phyloP scores from a whole-genome alignment of 2,329 filamentous ascomycete species.

The Fusarium denticulatum region DNA sequence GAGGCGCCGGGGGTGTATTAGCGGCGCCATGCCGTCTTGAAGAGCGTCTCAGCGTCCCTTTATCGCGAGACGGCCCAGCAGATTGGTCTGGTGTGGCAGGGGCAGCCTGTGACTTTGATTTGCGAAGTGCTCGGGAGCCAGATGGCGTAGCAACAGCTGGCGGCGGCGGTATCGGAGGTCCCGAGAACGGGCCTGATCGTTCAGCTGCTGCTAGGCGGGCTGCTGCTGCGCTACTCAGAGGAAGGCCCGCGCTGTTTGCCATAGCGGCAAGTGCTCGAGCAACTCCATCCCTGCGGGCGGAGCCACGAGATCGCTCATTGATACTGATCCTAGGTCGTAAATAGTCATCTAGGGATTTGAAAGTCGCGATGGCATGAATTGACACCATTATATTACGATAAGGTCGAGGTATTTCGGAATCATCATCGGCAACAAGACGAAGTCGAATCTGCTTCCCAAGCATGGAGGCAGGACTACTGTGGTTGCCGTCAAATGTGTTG shows the following conservation, averaged over 20 bases:
- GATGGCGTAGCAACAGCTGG: conserved; percentile 51
- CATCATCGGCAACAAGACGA: conserved; percentile 87
- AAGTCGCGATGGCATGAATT: conserved; percentile 97
- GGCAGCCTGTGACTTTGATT: conserved; percentile 60
- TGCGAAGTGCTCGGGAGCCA: conserved; percentile 55
- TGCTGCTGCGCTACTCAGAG: conserved; percentile 59
- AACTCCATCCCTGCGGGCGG: conserved; percentile 69
- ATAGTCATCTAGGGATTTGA: conserved; percentile 97
- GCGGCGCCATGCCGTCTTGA: conserved; percentile 66
- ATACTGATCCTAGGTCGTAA: conserved; percentile 87
- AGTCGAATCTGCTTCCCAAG: conserved; percentile 93
- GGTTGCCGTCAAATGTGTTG: conserved; percentile 87
- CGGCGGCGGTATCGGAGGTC: conserved; percentile 52
- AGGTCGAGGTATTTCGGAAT: conserved; percentile 85
- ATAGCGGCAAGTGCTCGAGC: conserved; percentile 79
- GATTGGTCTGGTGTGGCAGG: conserved; percentile 57
- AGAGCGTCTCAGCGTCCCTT: conserved; percentile 68
- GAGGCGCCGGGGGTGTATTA: conserved; percentile 62
- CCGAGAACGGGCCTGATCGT: conserved; percentile 51
- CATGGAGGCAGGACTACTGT: conserved; percentile 94
- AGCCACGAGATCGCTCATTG: conserved; percentile 72
- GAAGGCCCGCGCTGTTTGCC: conserved; percentile 74
- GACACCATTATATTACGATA: conserved; percentile 98
- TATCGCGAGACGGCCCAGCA: conserved; percentile 65
- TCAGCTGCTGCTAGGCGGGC: conserved; percentile 55